Evolutionary conservation across 495 filamentous ascomycete genomes (phyloP).

Genomic region (Penicillium goetzii): DNA sequence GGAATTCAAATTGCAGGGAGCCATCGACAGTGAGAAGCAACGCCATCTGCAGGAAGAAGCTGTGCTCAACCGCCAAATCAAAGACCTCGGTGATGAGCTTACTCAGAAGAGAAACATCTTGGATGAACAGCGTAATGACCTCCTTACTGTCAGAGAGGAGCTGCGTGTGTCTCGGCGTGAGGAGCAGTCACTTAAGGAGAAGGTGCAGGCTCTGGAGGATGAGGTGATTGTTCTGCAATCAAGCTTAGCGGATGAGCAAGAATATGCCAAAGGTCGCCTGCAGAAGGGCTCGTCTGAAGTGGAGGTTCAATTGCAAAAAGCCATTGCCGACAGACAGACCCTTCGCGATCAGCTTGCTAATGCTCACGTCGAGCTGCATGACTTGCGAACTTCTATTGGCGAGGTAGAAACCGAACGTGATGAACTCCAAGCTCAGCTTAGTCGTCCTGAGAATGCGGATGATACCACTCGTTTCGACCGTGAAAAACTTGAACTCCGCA

Average conservation of each 20-base stretch:
- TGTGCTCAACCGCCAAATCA: conserved; percentile 57
- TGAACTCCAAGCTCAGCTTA: conserved; percentile 62
- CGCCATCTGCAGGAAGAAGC: conserved; percentile 60
- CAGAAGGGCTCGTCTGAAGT: conserved; percentile 49
- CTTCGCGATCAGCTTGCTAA: conserved; percentile 66
- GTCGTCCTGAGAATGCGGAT: conserved; percentile 51
- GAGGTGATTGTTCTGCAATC: conserved; percentile 77
- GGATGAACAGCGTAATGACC: conserved; percentile 59
- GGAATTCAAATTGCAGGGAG: conserved; percentile 66
- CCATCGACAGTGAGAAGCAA: conserved; percentile 61
- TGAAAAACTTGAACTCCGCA: conserved; percentile 65
- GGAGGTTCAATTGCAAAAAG: conserved; percentile 51
- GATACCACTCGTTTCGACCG: conserved; percentile 62
- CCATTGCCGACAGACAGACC: conserved; percentile 60
- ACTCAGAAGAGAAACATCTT: conserved; percentile 55
- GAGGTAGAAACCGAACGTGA: conserved; percentile 66
- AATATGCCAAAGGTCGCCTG: conserved; percentile 62
- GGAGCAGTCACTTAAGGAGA: conserved; percentile 64
- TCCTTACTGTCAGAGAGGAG: conserved; percentile 67
- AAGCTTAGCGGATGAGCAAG: conserved; percentile 74
- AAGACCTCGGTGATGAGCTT: conserved; percentile 61
- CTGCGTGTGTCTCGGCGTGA: conserved; percentile 68
- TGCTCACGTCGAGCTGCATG: conserved; percentile 63
- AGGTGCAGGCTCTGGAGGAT: conserved; percentile 75
- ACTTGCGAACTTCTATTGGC: conserved; percentile 54